Evolutionary conservation across 805 yeast species (phyloP).

Genomic region (Yarrowia sp.): DNA sequence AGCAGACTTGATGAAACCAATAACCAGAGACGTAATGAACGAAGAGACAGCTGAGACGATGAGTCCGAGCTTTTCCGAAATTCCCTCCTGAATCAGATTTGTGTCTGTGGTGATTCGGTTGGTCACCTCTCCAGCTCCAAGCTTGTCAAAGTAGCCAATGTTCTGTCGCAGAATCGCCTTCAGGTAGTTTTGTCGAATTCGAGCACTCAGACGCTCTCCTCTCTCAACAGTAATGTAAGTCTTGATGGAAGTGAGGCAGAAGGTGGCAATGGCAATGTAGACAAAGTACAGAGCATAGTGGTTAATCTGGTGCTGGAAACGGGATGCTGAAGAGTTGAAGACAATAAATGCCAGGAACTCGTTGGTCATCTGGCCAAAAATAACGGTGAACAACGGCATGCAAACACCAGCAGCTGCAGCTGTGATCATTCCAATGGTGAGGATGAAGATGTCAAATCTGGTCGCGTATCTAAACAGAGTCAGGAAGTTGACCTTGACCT

Average conservation of each 20-base stretch:
- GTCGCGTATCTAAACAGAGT: slow-evolving; percentile 41
- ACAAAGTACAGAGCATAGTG: slow-evolving; percentile 43
- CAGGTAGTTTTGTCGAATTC: slow-evolving; percentile 42
- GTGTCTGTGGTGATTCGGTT: slow-evolving; percentile 46
- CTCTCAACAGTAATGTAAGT: slow-evolving; percentile 41
- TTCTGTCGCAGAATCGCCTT: slow-evolving; percentile 43
- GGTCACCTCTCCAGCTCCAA: slow-evolving; percentile 46
- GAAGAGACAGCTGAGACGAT: slow-evolving; percentile 43
- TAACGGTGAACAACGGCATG: slow-evolving; percentile 44
- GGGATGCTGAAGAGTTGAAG: slow-evolving; percentile 30
- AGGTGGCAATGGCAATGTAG: slow-evolving; percentile 42
- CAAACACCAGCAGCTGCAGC: slow-evolving; percentile 44
- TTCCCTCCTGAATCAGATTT: slow-evolving; percentile 43
- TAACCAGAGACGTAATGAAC: slow-evolving; percentile 41
- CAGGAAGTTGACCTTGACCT: not conserved
- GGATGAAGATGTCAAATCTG: slow-evolving; percentile 35
- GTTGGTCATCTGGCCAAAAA: slow-evolving; percentile 43
- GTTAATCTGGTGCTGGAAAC: slow-evolving; percentile 40
- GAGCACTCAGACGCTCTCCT: slow-evolving; percentile 45
- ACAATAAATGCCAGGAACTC: slow-evolving; percentile 39
- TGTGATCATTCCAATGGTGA: slow-evolving; percentile 37
- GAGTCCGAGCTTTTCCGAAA: slow-evolving; percentile 44
- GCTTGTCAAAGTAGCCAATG: slow-evolving; percentile 44
- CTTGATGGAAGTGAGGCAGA: slow-evolving; percentile 38
- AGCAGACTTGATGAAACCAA: slow-evolving; percentile 41